A percentile compares a stretch with the other conserved stretches of the same genome.
Evolutionary conservation across 176 grass and related monocot genomes (phyloP).

Genomic region (Rhynchospora tenuis): DNA sequence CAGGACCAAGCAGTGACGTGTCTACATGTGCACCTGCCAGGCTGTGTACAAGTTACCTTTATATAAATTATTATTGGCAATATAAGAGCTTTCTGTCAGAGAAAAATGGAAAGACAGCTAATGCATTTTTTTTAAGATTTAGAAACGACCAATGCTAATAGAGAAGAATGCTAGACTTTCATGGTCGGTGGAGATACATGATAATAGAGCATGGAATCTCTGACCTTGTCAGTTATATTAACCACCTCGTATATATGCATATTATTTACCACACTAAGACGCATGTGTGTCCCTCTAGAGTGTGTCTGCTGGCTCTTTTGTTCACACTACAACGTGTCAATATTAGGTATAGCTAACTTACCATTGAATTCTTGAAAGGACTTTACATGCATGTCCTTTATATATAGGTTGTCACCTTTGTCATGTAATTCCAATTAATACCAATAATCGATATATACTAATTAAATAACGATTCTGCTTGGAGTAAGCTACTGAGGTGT

Average conservation of each 20-base stretch:
- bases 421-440: slow-evolving; percentile 11
- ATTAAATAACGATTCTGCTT: neutral
- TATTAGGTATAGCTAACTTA: neutral
- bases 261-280: slow-evolving; percentile 20
- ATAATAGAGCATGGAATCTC: slow-evolving; percentile 23
- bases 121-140: neutral
- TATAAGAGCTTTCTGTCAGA: neutral
- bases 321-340: slow-evolving; percentile 22
- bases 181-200: neutral
- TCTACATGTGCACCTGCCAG: neutral
- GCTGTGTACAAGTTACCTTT: neutral
- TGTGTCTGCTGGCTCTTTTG: slow-evolving; percentile 3
- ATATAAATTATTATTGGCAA: neutral
- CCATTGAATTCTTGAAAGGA: neutral
- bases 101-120: slow-evolving; percentile 9
- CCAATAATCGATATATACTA: neutral
- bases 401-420: slow-evolving; percentile 24
- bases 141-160: neutral
- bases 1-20: neutral
- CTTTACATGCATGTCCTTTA: neutral
- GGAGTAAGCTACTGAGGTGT: neutral
- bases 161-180: slow-evolving; percentile 16
- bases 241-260: neutral
- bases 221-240: slow-evolving; percentile 14
- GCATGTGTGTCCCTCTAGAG: slow-evolving; percentile 12